phyloP scores from a whole-genome alignment of 1,284 basidiomycete species.

The Moesziomyces parantarcticus region DNA sequence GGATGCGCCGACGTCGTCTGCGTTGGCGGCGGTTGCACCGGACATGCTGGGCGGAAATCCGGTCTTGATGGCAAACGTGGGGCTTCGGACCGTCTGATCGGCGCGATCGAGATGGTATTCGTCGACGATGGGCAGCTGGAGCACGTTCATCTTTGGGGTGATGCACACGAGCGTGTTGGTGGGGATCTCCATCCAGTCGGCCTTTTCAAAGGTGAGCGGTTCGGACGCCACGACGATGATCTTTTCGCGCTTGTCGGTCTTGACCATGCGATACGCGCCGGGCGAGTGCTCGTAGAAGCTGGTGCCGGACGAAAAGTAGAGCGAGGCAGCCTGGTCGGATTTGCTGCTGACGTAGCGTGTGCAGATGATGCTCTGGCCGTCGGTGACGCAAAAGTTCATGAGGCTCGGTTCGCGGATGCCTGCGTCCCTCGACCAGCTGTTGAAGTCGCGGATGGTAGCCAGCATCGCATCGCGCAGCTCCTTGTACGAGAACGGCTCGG shows the following conservation, averaged over 20 bases:
- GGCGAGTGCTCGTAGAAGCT: slow-evolving; percentile 81
- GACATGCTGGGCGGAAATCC: slow-evolving; percentile 49
- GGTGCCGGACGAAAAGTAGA: slow-evolving; percentile 95
- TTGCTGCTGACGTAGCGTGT: slow-evolving; percentile 93
- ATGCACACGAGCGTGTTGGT: slow-evolving; percentile 83
- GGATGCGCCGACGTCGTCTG: no score
- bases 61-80: slow-evolving; percentile 48
- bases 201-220: slow-evolving; percentile 75
- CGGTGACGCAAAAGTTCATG: slow-evolving; percentile 96
- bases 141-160: slow-evolving; percentile 77
- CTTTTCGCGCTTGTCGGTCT: slow-evolving; percentile 90
- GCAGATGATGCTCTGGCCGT: slow-evolving; percentile 90
- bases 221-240: slow-evolving; percentile 79
- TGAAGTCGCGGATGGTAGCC: slow-evolving; percentile 59
- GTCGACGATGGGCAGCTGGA: slow-evolving; percentile 93
- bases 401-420: slow-evolving; percentile 75
- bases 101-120: slow-evolving; percentile 71
- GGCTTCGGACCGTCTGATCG: slow-evolving; percentile 21
- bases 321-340: slow-evolving; percentile 89
- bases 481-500: slow-evolving; percentile 42
- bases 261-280: slow-evolving; percentile 72
- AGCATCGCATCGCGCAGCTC: slow-evolving; percentile 58
- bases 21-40: slow-evolving; percentile 12
- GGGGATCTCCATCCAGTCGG: slow-evolving; percentile 96
- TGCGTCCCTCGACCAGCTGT: slow-evolving; percentile 54